Percentiles rank a stretch among this genome's conserved stretches.
These are phyloP conservation scores for Arabidopsis hybrid DNA, from an alignment of 441 rosid genomes.

Conservation along the genomic window DNA sequence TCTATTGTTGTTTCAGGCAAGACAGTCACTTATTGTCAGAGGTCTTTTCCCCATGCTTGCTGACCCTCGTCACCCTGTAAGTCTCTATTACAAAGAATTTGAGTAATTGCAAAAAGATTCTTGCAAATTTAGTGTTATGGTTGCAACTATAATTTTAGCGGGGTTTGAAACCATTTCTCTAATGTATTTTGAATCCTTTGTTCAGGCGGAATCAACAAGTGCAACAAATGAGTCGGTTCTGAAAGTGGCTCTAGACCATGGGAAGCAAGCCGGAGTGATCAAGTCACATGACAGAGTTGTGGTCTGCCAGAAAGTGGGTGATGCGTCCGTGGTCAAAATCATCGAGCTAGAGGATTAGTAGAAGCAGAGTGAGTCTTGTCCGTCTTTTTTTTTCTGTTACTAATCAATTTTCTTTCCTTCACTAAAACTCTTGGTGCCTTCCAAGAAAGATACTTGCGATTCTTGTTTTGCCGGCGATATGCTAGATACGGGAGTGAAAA, in stretches of 20 bases:
- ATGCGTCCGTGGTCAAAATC: conserved; percentile 92
- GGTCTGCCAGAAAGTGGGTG: conserved; percentile 97
- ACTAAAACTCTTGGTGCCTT: conserved; percentile 8
- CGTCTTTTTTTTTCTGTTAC: neutral
- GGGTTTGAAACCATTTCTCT: neutral
- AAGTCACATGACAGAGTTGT: conserved; percentile 91
- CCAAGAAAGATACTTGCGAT: neutral
- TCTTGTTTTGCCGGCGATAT: conserved; percentile 4
- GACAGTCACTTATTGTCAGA: conserved; percentile 93
- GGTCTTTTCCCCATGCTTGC: conserved; percentile 99
- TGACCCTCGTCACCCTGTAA: conserved; percentile 95
- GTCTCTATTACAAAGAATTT: conserved; percentile 35
- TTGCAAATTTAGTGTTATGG: neutral
- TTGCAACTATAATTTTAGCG: neutral
- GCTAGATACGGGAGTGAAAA: conserved; percentile 2
- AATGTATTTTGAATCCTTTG: conserved; percentile 3
- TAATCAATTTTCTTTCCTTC: conserved; percentile 17
- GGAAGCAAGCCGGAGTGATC: conserved; percentile 77
- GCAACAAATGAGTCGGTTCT: conserved; percentile 91
- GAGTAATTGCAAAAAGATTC: neutral
- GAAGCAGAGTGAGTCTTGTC: neutral
- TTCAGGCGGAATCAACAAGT: conserved; percentile 87
- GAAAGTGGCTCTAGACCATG: conserved; percentile 94
- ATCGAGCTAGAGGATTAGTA: conserved; percentile 91
- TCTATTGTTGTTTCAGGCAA: conserved; percentile 59